Base-by-base conservation (phyloP, 2,329 filamentous ascomycete genomes). In the Madurella fahalii region DNA sequence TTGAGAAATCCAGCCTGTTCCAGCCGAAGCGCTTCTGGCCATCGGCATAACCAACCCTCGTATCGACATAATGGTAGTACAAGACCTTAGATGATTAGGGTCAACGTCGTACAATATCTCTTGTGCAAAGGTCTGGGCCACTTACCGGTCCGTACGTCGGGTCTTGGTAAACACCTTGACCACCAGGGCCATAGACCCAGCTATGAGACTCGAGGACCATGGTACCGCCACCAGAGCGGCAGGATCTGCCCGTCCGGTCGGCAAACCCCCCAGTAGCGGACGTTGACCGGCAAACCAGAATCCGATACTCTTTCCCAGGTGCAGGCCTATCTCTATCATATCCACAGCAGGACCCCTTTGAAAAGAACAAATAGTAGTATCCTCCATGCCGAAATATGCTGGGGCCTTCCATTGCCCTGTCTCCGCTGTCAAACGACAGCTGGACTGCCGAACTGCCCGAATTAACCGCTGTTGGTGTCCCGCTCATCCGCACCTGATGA, bases 341-440 rank as follows among this genome's bases (percentile, higher is more conserved):
- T 4, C 71, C 73, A 55, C 84, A 87, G 71, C 83, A 87, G 17
- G 72, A 72, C 0, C 84, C 84, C 1, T 69, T 72, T 7, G 77
- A 82, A 64, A 77, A 84, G 65, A 86, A 85, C 2, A 86, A 71
- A 62, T 85, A 87, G 64, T 81, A 86, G 63, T 78, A 84, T 20
- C 67, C 70, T 9, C 73, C 74, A 46, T 79, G 70, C 61, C 79
- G 72, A 58, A 79, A 80, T 61, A 85, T 71, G 55, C 73, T 83
- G 1, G 76, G 56, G 0, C 72, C 83, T 64, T 86, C 83, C 40
- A 77, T 71, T 0, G 78, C 72, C 57, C 81, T 78, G 2, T 67
- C 69, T 0, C 65, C 68, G 0, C 77, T 68, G 52, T 83, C 72
- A 64, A 76, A 84, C 0, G 77, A 79, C 47, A 86, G 69, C 47